Percentiles rank a stretch among this genome's conserved stretches.
Conservation (phyloP, 2,329 filamentous ascomycete species). For the Beauveria brongniartii region DNA sequence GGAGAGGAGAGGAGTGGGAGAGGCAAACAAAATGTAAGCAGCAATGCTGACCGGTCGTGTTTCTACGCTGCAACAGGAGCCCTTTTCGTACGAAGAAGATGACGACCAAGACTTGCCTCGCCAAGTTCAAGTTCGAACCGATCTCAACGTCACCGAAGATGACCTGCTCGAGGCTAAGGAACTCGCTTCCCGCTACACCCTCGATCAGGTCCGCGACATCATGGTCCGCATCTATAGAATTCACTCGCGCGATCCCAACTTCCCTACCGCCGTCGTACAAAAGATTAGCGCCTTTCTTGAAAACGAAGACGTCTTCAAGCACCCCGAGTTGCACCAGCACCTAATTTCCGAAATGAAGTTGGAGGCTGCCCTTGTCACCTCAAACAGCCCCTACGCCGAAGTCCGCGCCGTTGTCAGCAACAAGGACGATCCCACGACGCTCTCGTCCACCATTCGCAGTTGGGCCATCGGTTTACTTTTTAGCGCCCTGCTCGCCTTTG, state of each 20-base stretch:
- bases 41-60: background rate
- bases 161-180: slow-evolving; percentile 38
- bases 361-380: slow-evolving; percentile 45
- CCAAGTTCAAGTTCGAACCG: slow-evolving; percentile 16
- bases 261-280: slow-evolving; percentile 29
- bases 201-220: slow-evolving; percentile 35
- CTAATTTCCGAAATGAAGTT: slow-evolving; percentile 47
- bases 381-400: slow-evolving; percentile 50
- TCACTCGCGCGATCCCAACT: slow-evolving; percentile 36
- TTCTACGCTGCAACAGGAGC: slow-evolving; percentile 18
- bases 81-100: slow-evolving; percentile 32
- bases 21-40: background rate
- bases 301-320: slow-evolving; percentile 31
- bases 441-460: slow-evolving; percentile 46
- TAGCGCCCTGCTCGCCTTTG: slow-evolving; percentile 38
- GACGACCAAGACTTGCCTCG: slow-evolving; percentile 22
- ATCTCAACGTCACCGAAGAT: slow-evolving; percentile 38
- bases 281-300: slow-evolving; percentile 35
- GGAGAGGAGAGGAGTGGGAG: background rate
- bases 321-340: slow-evolving; percentile 38
- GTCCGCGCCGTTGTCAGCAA: slow-evolving; percentile 49
- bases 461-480: slow-evolving; percentile 47
- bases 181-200: slow-evolving; percentile 32
- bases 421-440: slow-evolving; percentile 41
- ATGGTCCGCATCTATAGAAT: slow-evolving; percentile 32